Evolutionary conservation across 129 eudicot species (phyloP).

Genomic region (Ambrosia artemisiifolia): DNA sequence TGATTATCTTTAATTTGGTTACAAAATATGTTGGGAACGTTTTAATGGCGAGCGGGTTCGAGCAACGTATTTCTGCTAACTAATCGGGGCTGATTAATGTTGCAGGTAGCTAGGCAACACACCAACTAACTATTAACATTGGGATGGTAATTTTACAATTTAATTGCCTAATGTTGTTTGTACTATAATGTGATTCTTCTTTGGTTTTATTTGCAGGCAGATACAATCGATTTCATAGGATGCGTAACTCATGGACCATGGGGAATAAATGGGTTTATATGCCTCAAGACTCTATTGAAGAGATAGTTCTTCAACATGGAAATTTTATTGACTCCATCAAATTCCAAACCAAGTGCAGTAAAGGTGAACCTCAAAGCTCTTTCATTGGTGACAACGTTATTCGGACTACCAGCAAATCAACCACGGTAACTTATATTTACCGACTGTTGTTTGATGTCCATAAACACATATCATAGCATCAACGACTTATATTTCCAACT

Average conservation of each 20-base stretch:
- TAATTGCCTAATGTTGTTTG: neutral
- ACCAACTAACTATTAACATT: neutral
- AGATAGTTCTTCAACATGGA: neutral
- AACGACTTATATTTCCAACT: neutral
- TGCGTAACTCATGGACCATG: slow-evolving; percentile 13
- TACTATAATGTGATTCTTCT: neutral
- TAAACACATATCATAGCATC: neutral
- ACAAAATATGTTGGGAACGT: too few relatives aligned
- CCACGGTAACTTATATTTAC: neutral
- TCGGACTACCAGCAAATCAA: neutral
- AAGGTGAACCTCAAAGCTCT: neutral
- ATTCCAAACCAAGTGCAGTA: neutral
- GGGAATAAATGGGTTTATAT: neutral
- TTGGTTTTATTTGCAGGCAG: neutral
- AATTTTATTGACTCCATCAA: neutral
- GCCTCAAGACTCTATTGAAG: neutral
- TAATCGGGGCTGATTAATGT: neutral
- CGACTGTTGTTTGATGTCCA: neutral
- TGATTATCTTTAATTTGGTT: neutral
- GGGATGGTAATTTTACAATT: slow-evolving; percentile 1
- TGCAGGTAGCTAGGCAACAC: neutral
- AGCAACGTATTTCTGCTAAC: too few relatives aligned
- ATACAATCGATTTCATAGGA: neutral
- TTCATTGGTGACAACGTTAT: neutral
- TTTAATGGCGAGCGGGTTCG: too few relatives aligned